A percentile compares a stretch with the other conserved stretches of the same genome.
Evolutionary conservation across 2,329 filamentous ascomycete species (phyloP).

Genomic region (Colletotrichum ledebouriae): DNA sequence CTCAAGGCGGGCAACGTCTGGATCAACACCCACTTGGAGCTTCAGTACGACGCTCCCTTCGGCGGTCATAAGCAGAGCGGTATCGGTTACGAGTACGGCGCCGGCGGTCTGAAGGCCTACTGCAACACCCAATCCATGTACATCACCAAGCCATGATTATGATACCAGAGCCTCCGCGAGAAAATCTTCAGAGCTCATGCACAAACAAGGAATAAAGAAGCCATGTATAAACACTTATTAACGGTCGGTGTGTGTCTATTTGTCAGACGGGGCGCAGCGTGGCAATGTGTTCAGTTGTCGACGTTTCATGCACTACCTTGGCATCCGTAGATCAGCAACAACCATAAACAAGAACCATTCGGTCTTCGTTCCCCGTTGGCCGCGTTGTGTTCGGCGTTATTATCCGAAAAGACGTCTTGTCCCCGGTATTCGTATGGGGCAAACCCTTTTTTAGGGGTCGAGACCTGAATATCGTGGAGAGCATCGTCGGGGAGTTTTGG

Average conservation of each 20-base stretch:
- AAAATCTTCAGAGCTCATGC: constrained; percentile 15
- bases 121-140: constrained; percentile 45
- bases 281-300: neutral
- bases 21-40: constrained; percentile 70
- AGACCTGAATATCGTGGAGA: constrained; percentile 20
- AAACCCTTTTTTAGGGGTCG: constrained; percentile 13
- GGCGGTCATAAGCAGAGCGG: constrained; percentile 61
- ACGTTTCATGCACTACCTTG: constrained; percentile 7
- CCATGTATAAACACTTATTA: neutral
- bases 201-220: constrained; percentile 19
- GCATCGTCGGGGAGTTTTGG: constrained; percentile 23
- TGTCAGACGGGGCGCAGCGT: neutral
- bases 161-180: constrained; percentile 1
- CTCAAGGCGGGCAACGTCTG: constrained; percentile 72
- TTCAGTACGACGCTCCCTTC: constrained; percentile 52
- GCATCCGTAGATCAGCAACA: neutral
- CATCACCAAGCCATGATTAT: constrained; percentile 35
- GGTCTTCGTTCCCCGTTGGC: neutral
- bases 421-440: constrained; percentile 2
- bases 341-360: neutral
- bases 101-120: constrained; percentile 54
- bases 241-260: constrained; percentile 11
- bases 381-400: constrained; percentile 10
- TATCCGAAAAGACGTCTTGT: neutral
- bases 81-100: constrained; percentile 57